Evolutionary conservation across 805 yeast species (phyloP).

Genomic region (Candida ovalis): DNA sequence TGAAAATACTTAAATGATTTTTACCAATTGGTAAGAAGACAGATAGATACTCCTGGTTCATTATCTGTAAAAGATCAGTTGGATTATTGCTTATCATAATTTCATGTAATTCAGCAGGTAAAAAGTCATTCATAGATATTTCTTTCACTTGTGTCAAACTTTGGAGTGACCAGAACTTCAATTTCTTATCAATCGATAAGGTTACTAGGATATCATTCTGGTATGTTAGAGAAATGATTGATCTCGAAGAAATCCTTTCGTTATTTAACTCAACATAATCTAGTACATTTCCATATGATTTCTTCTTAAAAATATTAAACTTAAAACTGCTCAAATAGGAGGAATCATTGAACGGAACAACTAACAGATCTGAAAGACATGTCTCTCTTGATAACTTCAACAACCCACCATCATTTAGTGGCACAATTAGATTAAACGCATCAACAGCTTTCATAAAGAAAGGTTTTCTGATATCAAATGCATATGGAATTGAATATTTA

Average conservation of each 20-base stretch:
- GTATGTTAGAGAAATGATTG: slow-evolving; percentile 18
- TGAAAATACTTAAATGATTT: slow-evolving; percentile 20
- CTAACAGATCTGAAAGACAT: slow-evolving; percentile 16
- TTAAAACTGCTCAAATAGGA: slow-evolving; percentile 37
- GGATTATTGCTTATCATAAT: slow-evolving; percentile 19
- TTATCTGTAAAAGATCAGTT: slow-evolving; percentile 12
- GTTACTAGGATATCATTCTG: slow-evolving; percentile 30
- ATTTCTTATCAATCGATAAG: slow-evolving; percentile 47
- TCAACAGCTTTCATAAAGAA: slow-evolving; percentile 47
- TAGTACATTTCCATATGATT: slow-evolving; percentile 4
- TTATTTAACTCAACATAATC: slow-evolving; percentile 17
- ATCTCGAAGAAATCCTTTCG: slow-evolving; percentile 20
- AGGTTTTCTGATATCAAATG: slow-evolving; percentile 56
- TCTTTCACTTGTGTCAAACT: slow-evolving; percentile 26
- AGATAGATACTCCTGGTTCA: slow-evolving; percentile 12
- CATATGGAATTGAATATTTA: slow-evolving; percentile 62
- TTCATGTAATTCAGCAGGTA: slow-evolving; percentile 20
- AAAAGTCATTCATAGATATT: slow-evolving; percentile 18
- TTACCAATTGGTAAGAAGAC: slow-evolving; percentile 27
- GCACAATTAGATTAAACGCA: slow-evolving; percentile 43
- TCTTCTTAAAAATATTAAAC: slow-evolving; percentile 22
- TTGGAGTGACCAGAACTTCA: slow-evolving; percentile 59
- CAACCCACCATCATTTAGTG: slow-evolving; percentile 76
- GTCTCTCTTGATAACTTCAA: slow-evolving; percentile 44
- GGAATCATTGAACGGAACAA: slow-evolving; percentile 48